phyloP scores from a whole-genome alignment of 148 eudicot species.

The Euryodendron excelsum region DNA sequence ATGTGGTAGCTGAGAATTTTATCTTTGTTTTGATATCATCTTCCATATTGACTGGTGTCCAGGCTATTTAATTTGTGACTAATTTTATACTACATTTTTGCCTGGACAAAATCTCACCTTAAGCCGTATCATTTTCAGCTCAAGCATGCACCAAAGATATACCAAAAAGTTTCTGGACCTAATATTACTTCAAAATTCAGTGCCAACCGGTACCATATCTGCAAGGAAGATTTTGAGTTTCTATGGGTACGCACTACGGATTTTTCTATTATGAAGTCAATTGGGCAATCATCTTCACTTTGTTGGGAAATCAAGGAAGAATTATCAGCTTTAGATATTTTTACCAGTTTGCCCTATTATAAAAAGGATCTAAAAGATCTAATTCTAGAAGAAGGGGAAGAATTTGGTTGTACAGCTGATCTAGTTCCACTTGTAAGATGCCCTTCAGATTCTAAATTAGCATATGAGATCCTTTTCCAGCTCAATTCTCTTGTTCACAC shows the following conservation, averaged over 20 bases:
- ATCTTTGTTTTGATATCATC: neutral
- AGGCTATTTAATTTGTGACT: neutral
- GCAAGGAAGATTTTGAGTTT: conserved; percentile 80
- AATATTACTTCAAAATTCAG: conserved; percentile 51
- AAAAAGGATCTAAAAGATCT: conserved; percentile 45
- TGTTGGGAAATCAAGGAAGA: conserved; percentile 68
- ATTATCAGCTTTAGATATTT: conserved; percentile 35
- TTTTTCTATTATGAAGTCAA: conserved; percentile 56
- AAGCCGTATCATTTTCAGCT: conserved; percentile 44
- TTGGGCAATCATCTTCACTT: conserved; percentile 70
- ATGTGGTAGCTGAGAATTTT: neutral
- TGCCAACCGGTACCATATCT: conserved; percentile 67
- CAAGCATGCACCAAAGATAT: conserved; percentile 81
- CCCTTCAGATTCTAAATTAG: conserved; percentile 37
- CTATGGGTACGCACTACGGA: conserved; percentile 91
- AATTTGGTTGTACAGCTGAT: conserved; percentile 47
- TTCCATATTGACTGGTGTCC: neutral
- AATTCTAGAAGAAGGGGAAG: conserved; percentile 44
- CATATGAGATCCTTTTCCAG: conserved; percentile 79
- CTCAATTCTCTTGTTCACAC: conserved; percentile 86
- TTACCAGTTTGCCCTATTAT: conserved; percentile 48
- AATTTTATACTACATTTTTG: neutral
- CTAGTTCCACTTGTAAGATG: conserved; percentile 74
- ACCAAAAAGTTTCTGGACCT: conserved; percentile 63
- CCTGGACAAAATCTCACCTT: neutral